phyloP scores from a whole-genome alignment of 208 protist species.

The Crithidia brevicula region DNA sequence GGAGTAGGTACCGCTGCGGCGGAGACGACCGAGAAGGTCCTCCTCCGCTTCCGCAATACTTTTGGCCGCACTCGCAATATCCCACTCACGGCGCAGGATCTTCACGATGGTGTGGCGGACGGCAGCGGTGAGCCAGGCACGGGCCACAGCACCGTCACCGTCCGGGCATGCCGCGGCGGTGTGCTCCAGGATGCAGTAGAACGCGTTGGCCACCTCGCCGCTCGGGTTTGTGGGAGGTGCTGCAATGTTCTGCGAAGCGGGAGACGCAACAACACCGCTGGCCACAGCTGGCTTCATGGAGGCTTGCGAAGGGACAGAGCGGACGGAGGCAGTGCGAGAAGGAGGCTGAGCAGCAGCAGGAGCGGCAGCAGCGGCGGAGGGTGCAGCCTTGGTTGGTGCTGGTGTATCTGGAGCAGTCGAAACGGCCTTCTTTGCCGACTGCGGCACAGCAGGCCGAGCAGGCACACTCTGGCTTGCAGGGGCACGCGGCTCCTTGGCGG shows the following conservation, averaged over 20 bases:
- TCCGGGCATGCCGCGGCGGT: slow-evolving; percentile 1
- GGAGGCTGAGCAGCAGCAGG: background rate
- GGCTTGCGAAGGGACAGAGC: background rate
- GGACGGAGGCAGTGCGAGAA: background rate
- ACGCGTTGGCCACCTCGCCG: slow-evolving; percentile 15
- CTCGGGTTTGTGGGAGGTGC: background rate
- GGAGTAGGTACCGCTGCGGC: background rate
- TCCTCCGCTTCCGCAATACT: slow-evolving; percentile 25
- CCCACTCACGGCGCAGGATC: slow-evolving; percentile 36
- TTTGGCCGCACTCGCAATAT: slow-evolving; percentile 9
- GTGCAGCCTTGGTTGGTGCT: background rate
- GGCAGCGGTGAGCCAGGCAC: slow-evolving; percentile 34
- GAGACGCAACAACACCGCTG: slow-evolving; percentile 1
- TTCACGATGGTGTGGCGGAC: slow-evolving; percentile 43
- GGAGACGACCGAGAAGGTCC: slow-evolving; percentile 21
- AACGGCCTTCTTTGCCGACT: background rate
- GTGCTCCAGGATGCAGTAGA: slow-evolving; percentile 25
- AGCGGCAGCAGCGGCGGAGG: background rate
- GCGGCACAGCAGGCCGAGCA: too few species aligned
- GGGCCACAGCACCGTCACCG: slow-evolving; percentile 18
- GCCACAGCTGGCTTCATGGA: background rate
- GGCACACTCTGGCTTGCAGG: too few species aligned
- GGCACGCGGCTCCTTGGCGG: background rate
- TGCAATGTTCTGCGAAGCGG: background rate
- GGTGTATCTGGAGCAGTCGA: background rate